These are phyloP conservation scores for Exophiala lecanii-corni DNA, from an alignment of 2,329 filamentous ascomycete species.

Conservation along the genomic window DNA sequence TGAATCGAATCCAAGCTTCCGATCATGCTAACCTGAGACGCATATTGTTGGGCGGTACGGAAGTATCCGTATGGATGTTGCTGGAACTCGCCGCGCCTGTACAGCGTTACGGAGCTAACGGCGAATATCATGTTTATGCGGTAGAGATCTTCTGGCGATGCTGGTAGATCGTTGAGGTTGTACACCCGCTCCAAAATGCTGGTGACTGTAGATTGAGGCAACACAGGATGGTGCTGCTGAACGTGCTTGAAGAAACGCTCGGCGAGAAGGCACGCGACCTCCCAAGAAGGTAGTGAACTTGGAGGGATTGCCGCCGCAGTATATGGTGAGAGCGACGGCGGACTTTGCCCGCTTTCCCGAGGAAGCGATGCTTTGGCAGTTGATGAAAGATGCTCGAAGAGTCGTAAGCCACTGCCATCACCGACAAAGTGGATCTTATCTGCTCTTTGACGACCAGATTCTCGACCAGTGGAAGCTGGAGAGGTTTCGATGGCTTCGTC, in stretches of 20 bases:
- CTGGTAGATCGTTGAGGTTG: neutral
- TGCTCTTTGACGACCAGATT: neutral
- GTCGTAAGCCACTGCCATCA: constrained; percentile 26
- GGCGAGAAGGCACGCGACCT: constrained; percentile 22
- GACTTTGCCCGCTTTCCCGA: constrained; percentile 20
- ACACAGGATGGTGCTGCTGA: constrained; percentile 28
- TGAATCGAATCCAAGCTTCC: constrained; percentile 36
- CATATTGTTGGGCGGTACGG: constrained; percentile 34
- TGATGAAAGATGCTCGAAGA: neutral
- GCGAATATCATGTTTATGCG: constrained; percentile 37
- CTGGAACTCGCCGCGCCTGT: constrained; percentile 29
- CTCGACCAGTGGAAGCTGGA: neutral
- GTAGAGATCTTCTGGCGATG: constrained; percentile 31
- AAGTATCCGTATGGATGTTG: constrained; percentile 42
- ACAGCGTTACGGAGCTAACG: constrained; percentile 34
- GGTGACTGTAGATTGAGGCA: constrained; percentile 28
- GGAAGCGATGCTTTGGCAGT: neutral
- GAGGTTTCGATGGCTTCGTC: neutral
- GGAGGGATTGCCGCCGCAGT: neutral
- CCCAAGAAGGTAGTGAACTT: constrained; percentile 13
- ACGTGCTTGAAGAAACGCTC: constrained; percentile 1
- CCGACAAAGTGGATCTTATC: constrained; percentile 18
- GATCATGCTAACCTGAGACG: constrained; percentile 31
- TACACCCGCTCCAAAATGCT: constrained; percentile 25
- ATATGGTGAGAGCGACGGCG: constrained; percentile 20